Conservation (phyloP, 257 asterid genomes). For the Anisodus acutangulus region DNA sequence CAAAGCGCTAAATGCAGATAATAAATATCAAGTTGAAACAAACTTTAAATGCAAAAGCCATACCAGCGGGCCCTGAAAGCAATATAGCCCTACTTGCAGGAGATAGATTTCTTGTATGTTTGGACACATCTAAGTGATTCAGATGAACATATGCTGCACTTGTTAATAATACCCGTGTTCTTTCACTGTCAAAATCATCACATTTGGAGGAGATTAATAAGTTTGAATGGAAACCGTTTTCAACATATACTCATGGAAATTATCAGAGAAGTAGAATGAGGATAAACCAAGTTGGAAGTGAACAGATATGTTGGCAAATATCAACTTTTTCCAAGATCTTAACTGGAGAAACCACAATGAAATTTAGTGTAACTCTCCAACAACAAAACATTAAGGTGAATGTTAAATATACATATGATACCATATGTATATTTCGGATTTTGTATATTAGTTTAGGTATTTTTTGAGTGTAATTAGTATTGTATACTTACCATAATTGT, state of each 20-base stretch:
- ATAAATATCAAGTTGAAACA: neutral
- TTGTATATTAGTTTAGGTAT: no score
- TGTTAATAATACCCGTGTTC: constrained; percentile 61
- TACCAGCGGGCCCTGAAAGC: constrained; percentile 94
- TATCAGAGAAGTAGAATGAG: neutral
- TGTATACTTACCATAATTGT: no score
- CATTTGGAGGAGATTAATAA: constrained; percentile 8
- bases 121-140: constrained; percentile 73
- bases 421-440: no score
- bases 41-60: constrained; percentile 22
- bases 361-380: constrained; percentile 23
- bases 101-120: constrained; percentile 87
- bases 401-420: no score
- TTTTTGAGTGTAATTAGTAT: no score
- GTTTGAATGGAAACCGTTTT: neutral
- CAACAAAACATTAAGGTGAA: constrained; percentile 2
- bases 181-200: constrained; percentile 62
- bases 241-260: neutral
- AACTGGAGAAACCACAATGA: neutral
- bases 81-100: constrained; percentile 92
- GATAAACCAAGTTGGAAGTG: neutral
- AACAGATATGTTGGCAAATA: neutral
- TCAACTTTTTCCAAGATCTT: constrained; percentile 6
- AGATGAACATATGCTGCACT: constrained; percentile 94
- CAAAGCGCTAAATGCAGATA: constrained; percentile 3